Evolutionary conservation across 352 stramenopile species (phyloP), one percentile per base, ranked within the genome.

Genomic region (Globisporangium apiculatum): DNA sequence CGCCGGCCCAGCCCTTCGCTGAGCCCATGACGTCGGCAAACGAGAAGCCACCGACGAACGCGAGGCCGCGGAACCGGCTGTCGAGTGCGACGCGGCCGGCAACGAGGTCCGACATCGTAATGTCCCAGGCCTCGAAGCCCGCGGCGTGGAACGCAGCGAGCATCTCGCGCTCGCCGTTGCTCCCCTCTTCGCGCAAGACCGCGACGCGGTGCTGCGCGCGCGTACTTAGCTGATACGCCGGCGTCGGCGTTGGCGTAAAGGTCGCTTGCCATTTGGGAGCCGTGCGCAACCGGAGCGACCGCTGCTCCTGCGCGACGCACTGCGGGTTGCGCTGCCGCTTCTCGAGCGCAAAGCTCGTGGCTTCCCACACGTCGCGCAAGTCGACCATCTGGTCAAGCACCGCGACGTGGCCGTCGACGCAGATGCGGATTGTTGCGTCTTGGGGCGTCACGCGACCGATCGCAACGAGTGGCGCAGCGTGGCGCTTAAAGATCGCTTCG

Each of bases 161-260:
- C 97, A 99, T 99, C 71, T 99, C 97, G 18, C 96, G 79, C 75
- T 99, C 97, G 46, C 97, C 97, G 75, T 99, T 99, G 67, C 89
- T 98, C 55, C 97, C 97, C 85, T 99, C 97, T 75, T 99, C 96
- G 49, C 97, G 89, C 48, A 99, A 72, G 18, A 99, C 83, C 38
- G 93, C 96, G 40, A 99, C 95, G 57, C 97, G 95, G 68, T 98
- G 95, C 68, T 98, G 81, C 24, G 74, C 57, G 52, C 81, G 82
- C 42, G 82, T 92, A 58, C 83, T 87, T 37, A 92, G 71, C 62
- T 90, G 76, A 9, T 87, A 82, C 60, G 83, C 79, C 5, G 86
- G 86, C 31, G 95, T 98, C 37, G 73, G 57, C 46, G 75, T 66
- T 2, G 94, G 90, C 43, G 73, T 76, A 62, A 89, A 98, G n/a